These are phyloP conservation scores for Quercus alba DNA, from an alignment of 306 rosid genomes.

Conservation along the genomic window DNA sequence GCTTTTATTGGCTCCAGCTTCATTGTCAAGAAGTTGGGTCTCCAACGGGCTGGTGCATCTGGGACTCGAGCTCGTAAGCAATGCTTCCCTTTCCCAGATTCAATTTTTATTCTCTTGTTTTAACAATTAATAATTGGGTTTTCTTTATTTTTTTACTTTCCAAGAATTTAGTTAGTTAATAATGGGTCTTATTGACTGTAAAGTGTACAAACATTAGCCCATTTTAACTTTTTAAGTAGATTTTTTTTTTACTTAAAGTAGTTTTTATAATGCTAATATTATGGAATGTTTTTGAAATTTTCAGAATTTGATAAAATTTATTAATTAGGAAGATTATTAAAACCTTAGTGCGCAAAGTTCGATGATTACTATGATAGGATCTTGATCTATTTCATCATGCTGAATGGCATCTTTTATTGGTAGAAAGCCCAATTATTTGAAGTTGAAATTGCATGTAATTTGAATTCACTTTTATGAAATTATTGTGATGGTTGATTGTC, in stretches of 20 bases:
- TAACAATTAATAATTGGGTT: neutral
- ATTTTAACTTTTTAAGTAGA: neutral
- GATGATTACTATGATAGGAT: neutral
- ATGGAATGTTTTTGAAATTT: neutral
- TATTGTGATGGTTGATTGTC: neutral
- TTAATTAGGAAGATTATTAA: neutral
- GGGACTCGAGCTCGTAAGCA: conserved; percentile 63
- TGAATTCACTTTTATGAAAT: neutral
- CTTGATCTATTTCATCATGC: neutral
- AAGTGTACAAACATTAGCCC: neutral
- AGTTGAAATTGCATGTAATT: neutral
- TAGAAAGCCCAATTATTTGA: neutral
- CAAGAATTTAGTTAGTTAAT: neutral
- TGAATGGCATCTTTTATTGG: neutral
- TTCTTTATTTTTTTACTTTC: neutral
- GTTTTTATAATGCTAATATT: neutral
- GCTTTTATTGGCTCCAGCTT: conserved; percentile 89
- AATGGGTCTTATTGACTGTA: neutral
- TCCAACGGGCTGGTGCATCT: conserved; percentile 54
- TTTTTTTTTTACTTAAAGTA: neutral
- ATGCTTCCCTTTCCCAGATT: neutral
- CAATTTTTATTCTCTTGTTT: neutral
- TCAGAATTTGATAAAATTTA: neutral
- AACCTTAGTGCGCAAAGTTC: neutral
- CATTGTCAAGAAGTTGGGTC: conserved; percentile 89